Evolutionary conservation across 1,284 basidiomycete species (phyloP).

Genomic region (Cerioporus squamosus): DNA sequence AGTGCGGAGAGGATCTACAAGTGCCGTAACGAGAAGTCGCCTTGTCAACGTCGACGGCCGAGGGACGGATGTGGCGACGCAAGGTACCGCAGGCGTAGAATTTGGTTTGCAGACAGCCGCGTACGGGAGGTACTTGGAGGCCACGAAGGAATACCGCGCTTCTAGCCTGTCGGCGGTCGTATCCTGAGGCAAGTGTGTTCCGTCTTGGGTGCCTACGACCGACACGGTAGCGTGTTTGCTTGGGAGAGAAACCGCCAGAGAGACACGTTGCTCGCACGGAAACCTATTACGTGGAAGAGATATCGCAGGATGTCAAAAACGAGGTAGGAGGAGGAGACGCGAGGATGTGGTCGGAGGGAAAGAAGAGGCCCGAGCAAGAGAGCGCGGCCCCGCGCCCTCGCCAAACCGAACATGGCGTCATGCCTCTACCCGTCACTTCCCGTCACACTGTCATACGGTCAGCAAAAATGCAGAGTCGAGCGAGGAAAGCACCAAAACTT

Average conservation of each 20-base stretch:
- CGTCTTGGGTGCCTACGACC: neutral
- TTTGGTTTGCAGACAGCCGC: slow-evolving; percentile 3
- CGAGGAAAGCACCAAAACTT: no score
- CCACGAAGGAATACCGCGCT: neutral
- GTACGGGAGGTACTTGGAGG: neutral
- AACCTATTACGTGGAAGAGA: neutral
- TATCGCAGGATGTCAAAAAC: slow-evolving; percentile 6
- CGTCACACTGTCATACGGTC: slow-evolving; percentile 1
- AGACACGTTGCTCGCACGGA: slow-evolving; percentile 5
- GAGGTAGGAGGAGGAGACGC: slow-evolving; percentile 1
- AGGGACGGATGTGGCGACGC: neutral
- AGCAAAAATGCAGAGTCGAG: no score
- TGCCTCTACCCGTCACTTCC: neutral
- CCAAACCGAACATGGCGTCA: neutral
- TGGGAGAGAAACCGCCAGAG: neutral
- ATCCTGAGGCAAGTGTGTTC: neutral
- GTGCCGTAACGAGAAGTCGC: slow-evolving; percentile 6
- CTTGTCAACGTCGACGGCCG: neutral
- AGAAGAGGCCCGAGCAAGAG: neutral
- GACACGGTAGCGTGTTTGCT: neutral
- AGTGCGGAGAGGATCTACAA: slow-evolving; percentile 4
- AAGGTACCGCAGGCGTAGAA: neutral
- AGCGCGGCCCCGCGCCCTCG: neutral
- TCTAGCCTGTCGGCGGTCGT: neutral
- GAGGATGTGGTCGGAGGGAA: neutral